phyloP scores from a whole-genome alignment of 208 protist genomes.

The Wallacemonas sp. region DNA sequence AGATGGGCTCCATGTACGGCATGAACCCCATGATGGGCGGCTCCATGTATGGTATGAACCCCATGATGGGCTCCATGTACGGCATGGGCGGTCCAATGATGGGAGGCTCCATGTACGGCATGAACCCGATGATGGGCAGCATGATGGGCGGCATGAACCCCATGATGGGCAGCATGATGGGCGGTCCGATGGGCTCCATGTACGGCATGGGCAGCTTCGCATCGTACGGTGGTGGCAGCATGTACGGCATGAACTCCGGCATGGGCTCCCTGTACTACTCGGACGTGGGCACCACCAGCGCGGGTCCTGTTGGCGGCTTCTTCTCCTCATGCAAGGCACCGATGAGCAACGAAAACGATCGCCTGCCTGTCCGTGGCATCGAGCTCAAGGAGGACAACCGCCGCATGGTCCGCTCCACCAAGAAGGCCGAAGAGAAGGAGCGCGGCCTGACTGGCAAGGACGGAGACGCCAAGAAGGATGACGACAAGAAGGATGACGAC shows the following conservation, averaged over 20 bases:
- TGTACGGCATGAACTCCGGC: slow-evolving; percentile 19
- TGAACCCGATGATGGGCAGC: slow-evolving; percentile 16
- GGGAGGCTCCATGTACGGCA: slow-evolving; percentile 29
- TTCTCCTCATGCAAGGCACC: slow-evolving; percentile 7
- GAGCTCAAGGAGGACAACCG: slow-evolving; percentile 8
- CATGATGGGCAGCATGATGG: slow-evolving; percentile 15
- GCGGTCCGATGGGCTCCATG: slow-evolving; percentile 20
- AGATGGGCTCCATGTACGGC: slow-evolving; percentile 28
- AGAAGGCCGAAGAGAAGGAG: slow-evolving; percentile 21
- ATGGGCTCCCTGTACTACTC: slow-evolving; percentile 22
- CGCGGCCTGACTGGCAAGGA: slow-evolving; percentile 12
- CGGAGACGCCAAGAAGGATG: slow-evolving; percentile 12
- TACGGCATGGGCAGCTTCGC: slow-evolving; percentile 28
- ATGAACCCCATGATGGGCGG: slow-evolving; percentile 18
- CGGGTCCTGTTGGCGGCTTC: slow-evolving; percentile 3
- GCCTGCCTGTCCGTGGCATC: not conserved
- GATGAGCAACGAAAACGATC: slow-evolving; percentile 13
- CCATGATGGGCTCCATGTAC: slow-evolving; percentile 6
- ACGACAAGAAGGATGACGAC: slow-evolving; percentile 8
- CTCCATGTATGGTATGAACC: slow-evolving; percentile 6
- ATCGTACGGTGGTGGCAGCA: slow-evolving; percentile 27
- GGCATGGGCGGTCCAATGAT: slow-evolving; percentile 15
- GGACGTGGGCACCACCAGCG: not conserved
- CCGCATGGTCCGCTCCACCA: slow-evolving; percentile 1
- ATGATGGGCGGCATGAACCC: slow-evolving; percentile 22